These are phyloP conservation scores for Neolentinus lepideus DNA, from an alignment of 1,284 basidiomycete genomes.

Conservation along the genomic window DNA sequence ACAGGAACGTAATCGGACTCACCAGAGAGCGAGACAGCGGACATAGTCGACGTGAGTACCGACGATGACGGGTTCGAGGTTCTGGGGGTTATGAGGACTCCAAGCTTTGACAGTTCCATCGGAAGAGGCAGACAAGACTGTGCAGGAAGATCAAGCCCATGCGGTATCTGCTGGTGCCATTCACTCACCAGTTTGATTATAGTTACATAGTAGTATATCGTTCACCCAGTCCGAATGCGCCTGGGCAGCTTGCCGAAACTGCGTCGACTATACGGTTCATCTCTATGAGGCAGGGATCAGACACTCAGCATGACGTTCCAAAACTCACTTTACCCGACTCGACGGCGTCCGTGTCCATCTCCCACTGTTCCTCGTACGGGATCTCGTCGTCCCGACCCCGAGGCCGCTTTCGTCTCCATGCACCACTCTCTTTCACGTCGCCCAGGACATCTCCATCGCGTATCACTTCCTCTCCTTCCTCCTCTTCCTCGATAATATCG, in stretches of 20 bases:
- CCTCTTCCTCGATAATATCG: slow-evolving; percentile 56
- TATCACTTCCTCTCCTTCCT: slow-evolving; percentile 40
- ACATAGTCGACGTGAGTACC: slow-evolving; percentile 94
- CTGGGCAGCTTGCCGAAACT: slow-evolving; percentile 81
- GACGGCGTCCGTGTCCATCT: slow-evolving; percentile 52
- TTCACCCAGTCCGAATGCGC: slow-evolving; percentile 96
- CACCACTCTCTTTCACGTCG: slow-evolving; percentile 44
- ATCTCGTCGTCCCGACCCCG: slow-evolving; percentile 27
- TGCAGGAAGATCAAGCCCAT: neutral
- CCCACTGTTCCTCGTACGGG: slow-evolving; percentile 74
- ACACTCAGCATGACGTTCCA: neutral
- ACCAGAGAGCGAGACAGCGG: slow-evolving; percentile 78
- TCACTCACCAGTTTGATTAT: slow-evolving; percentile 77
- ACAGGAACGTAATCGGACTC: slow-evolving; percentile 13
- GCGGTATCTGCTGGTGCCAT: neutral
- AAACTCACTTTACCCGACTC: slow-evolving; percentile 40
- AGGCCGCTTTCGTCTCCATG: slow-evolving; percentile 14
- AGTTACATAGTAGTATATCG: slow-evolving; percentile 88
- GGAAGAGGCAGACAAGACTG: slow-evolving; percentile 91
- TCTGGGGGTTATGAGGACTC: slow-evolving; percentile 69
- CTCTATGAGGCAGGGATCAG: neutral
- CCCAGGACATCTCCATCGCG: slow-evolving; percentile 72
- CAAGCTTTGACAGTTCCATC: slow-evolving; percentile 94
- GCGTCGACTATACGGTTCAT: slow-evolving; percentile 31
- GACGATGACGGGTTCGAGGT: slow-evolving; percentile 58